Conservation (phyloP, 1,284 basidiomycete species). For the Afroboletus lepidellus region DNA sequence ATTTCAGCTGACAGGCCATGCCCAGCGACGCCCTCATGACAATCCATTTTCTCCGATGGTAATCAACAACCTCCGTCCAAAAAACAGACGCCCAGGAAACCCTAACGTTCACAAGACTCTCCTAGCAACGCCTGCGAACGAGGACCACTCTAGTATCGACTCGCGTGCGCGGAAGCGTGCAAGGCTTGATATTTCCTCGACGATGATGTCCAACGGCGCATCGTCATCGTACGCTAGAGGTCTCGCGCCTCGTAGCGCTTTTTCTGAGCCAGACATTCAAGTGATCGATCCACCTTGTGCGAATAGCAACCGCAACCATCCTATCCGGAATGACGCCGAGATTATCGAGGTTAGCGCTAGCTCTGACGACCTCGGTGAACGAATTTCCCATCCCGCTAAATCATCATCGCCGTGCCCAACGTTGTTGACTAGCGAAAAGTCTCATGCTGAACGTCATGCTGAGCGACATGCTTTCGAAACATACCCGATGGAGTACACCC, state of each 20-base stretch:
- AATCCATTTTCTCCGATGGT: conserved; percentile 22
- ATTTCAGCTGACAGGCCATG: conserved; percentile 10
- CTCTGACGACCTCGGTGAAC: conserved; percentile 27
- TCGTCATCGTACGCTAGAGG: conserved; percentile 5
- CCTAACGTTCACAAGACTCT: conserved; percentile 26
- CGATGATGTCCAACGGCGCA: background rate
- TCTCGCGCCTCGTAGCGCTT: background rate
- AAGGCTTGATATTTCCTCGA: conserved; percentile 17
- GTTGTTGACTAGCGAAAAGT: background rate
- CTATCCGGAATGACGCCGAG: conserved; percentile 16
- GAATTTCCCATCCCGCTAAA: conserved; percentile 9
- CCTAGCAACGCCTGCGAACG: conserved; percentile 11
- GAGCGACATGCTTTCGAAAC: conserved; percentile 27
- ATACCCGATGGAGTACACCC: conserved; percentile 11
- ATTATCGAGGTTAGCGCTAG: conserved; percentile 17
- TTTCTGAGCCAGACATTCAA: conserved; percentile 27
- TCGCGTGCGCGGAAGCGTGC: conserved; percentile 23
- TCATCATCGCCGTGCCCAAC: conserved; percentile 31
- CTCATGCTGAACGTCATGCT: too few species aligned
- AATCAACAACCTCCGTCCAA: conserved; percentile 3
- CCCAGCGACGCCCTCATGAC: conserved; percentile 5
- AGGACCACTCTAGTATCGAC: background rate
- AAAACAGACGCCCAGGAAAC: conserved; percentile 17
- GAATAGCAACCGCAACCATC: background rate
- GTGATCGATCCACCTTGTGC: conserved; percentile 3